Percentiles rank a stretch among this genome's conserved stretches.
These are phyloP conservation scores for Cladophialophora psammophila DNA, from an alignment of 2,329 filamentous ascomycete species.

Conservation along the genomic window DNA sequence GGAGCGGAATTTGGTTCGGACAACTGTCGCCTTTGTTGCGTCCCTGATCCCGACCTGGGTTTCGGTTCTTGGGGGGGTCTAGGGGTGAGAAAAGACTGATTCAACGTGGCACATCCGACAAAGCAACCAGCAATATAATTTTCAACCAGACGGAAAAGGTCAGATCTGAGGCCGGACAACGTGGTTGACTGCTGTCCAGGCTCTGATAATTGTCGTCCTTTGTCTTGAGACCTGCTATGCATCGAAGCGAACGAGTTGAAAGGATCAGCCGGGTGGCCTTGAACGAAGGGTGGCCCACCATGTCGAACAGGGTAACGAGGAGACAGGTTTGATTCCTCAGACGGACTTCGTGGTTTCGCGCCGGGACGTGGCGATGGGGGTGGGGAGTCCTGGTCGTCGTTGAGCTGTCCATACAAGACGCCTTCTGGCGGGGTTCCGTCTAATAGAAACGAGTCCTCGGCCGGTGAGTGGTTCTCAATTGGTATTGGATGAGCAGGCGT, in stretches of 20 bases:
- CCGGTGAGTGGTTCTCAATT: slow-evolving; percentile 14
- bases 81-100: slow-evolving; percentile 72
- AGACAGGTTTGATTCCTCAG: slow-evolving; percentile 30
- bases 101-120: slow-evolving; percentile 74
- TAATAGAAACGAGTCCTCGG: slow-evolving; percentile 39
- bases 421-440: slow-evolving; percentile 33
- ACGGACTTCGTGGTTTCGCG: slow-evolving; percentile 29
- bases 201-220: slow-evolving; percentile 9
- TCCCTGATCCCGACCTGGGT: slow-evolving; percentile 43
- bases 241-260: slow-evolving; percentile 25
- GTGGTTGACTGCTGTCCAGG: background rate
- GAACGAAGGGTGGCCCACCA: slow-evolving; percentile 20
- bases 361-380: slow-evolving; percentile 26
- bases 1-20: slow-evolving; percentile 38
- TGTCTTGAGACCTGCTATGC: slow-evolving; percentile 16
- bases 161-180: slow-evolving; percentile 8
- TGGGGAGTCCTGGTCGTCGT: slow-evolving; percentile 31
- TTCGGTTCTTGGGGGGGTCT: slow-evolving; percentile 56
- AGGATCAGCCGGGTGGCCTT: slow-evolving; percentile 26
- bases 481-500: slow-evolving; percentile 6
- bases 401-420: slow-evolving; percentile 25
- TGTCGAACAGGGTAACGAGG: slow-evolving; percentile 9
- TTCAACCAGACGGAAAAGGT: slow-evolving; percentile 77
- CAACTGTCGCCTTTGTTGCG: slow-evolving; percentile 47
- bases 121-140: slow-evolving; percentile 77